Base-by-base conservation (phyloP, 1,284 basidiomycete species). In the Apiotrichum montevideense region DNA sequence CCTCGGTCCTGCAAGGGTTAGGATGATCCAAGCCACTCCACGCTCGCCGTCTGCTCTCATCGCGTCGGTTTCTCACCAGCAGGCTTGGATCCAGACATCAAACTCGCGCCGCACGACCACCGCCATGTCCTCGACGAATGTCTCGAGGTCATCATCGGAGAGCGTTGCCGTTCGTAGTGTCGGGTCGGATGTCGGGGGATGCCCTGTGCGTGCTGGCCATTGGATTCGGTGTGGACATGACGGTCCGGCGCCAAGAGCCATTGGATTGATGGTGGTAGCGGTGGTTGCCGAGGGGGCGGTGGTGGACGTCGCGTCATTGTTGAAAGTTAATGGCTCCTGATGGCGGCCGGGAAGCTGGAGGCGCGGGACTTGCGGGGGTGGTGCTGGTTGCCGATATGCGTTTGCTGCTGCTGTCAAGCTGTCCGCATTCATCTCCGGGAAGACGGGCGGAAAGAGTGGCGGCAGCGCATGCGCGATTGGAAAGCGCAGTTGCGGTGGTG, bases 81-180 rank as follows among this genome's bases (percentile, higher is more conserved):
- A 77, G 42, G 74, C 66, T 57, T 77, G 74, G 37, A 77, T 72
- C 74, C 74, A 77, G 47, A 68, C 70, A 55, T 77, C 75, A 57
- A 65, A 77, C 56, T 77, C 75, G 42, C 69, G 65, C 39, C 73
- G 57, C 45, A 75, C 57, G 13, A 77, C 67, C 35, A 70, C 61
- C 4, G 66, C 69, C 63, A 77, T 66, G 63, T 76, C 73, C 44
- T 57, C 61, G 34, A 73, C 67, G 39, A 77, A 69, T 47, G 56
- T 63, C 37, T 75, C 72, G 43, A 75, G 59, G 55, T 76, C 73
- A 14, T 63, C 64, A 9, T 75, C 73, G 6, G 58, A 61, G 43
- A 73, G 64, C 14, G 58, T 55, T n/a, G 61, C 53, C 34, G 68
- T 65, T 14, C 68, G 55, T 15, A 59, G 59, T 32, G 35, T 33